These are phyloP conservation scores for Fennellomyces sp. DNA, from an alignment of 371 early-diverging fungal genomes.

Conservation along the genomic window DNA sequence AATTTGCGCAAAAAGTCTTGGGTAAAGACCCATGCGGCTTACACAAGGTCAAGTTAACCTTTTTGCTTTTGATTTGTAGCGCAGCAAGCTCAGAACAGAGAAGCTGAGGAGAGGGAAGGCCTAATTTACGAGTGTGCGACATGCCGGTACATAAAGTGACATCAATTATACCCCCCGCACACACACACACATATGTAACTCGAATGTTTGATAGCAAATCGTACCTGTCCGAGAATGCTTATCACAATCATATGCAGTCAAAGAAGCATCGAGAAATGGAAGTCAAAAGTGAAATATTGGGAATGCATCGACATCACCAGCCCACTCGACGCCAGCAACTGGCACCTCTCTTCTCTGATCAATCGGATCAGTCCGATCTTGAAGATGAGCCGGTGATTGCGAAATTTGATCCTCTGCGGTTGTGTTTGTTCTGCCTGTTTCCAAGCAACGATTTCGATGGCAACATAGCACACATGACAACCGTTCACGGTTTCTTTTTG, in stretches of 20 bases:
- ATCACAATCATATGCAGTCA: slow-evolving; percentile 83
- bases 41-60: too few relatives aligned
- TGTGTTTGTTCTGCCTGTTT: slow-evolving; percentile 76
- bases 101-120: slow-evolving; percentile 41
- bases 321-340: slow-evolving; percentile 3
- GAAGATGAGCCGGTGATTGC: background rate
- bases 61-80: slow-evolving; percentile 26
- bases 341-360: slow-evolving; percentile 11
- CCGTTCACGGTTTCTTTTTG: slow-evolving; percentile 91
- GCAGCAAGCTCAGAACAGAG: slow-evolving; percentile 46
- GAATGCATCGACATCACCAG: background rate
- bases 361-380: slow-evolving; percentile 5
- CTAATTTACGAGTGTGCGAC: slow-evolving; percentile 41
- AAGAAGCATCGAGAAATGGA: slow-evolving; percentile 91
- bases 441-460: slow-evolving; percentile 64
- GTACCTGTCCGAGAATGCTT: slow-evolving; percentile 83
- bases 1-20: slow-evolving; percentile 69
- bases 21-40: too few relatives aligned
- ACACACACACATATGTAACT: too few relatives aligned
- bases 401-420: slow-evolving; percentile 54
- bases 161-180: background rate
- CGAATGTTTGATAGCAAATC: slow-evolving; percentile 65
- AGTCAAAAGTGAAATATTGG: slow-evolving; percentile 14
- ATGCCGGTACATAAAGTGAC: slow-evolving; percentile 46
- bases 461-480: slow-evolving; percentile 93